Percentiles rank a stretch among this genome's conserved stretches.
Evolutionary conservation across 2,329 filamentous ascomycete species (phyloP).

Genomic region (Penicillium decumbens): DNA sequence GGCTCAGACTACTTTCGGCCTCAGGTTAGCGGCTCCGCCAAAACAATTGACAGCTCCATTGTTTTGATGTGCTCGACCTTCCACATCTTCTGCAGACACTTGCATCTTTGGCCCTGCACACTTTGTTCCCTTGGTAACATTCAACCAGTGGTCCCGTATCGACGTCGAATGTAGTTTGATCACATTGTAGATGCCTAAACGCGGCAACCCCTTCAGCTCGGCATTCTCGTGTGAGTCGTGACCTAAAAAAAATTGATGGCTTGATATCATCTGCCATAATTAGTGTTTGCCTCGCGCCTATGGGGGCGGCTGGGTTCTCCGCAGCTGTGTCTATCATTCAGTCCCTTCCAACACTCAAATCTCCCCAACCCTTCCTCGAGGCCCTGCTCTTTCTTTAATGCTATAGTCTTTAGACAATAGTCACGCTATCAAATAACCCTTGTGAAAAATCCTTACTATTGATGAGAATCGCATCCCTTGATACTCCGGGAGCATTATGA

Average conservation of each 20-base stretch:
- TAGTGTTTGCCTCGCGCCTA: not conserved
- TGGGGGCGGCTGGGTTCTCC: not conserved
- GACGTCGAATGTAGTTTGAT: not conserved
- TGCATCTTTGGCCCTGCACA: not conserved
- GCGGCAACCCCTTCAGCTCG: conserved; percentile 6
- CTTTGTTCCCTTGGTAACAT: not conserved
- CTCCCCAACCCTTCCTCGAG: not conserved
- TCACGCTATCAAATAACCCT: not conserved
- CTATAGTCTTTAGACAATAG: not conserved
- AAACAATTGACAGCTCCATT: conserved; percentile 4
- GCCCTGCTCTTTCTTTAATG: not conserved
- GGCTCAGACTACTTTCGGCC: conserved; percentile 6
- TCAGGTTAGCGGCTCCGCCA: conserved; percentile 7
- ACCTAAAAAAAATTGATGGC: not conserved
- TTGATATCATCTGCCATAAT: conserved; percentile 3
- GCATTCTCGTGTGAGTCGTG: conserved; percentile 7
- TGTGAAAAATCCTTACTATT: not conserved
- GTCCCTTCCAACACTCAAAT: not conserved
- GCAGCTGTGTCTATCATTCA: not conserved
- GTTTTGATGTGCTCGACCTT: not conserved
- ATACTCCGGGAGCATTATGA: not conserved
- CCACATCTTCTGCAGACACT: not conserved
- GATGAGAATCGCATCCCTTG: conserved; percentile 3
- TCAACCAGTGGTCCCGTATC: not conserved
- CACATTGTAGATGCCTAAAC: conserved; percentile 8